Base-by-base conservation (phyloP, 176 grass and related monocot genomes). In the Guadua angustifolia region DNA sequence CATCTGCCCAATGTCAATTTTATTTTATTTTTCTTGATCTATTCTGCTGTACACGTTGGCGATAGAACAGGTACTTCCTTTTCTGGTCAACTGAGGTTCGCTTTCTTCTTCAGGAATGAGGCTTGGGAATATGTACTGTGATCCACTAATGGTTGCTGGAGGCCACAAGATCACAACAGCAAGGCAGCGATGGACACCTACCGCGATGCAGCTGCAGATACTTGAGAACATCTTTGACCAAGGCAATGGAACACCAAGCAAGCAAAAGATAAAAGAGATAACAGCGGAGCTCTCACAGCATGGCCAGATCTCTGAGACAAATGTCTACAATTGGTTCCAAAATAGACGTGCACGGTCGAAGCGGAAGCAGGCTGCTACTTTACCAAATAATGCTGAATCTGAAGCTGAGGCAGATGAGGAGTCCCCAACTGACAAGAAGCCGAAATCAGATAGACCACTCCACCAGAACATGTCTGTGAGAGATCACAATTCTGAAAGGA, bases 311-410 rank as follows among this genome's bases (percentile, higher is more conserved):
- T 99, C 97, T 0, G 97, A 99, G 77, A 99, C 97, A 21, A 99
- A 99, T 57, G 93, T 99, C 38, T 99, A 99, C 73, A 99, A 99
- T 78, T 99, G 97, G 97, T 99, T 99, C 67, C 97, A 99, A 82
- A 99, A 99, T 11, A 90, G 97, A 35, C 84, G 97, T 35, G 97
- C 97, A 38, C 85, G 97, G 7, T 99, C 97, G 6, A 99, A 99
- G 49, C 78, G 97, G 69, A 99, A 99, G 90, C 97, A 99, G 85
- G 84, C 88, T 13, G 90, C 83, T 82, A 64, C 87, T 55, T 74
- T 84, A 73, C 83, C 83, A 51, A 99, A 92, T 38, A 95, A 94
- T 19, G 74, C 86, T 2, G 97, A 99, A 49, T 99, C 91, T 16
- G 97, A 99, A 83, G 82, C 79, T 2, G 94, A 97, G 79, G 85